Percentiles rank a stretch among this genome's conserved stretches.
These are phyloP conservation scores for Panaeolus papilionaceus DNA, from an alignment of 768 basidiomycete genomes.

Conservation along the genomic window DNA sequence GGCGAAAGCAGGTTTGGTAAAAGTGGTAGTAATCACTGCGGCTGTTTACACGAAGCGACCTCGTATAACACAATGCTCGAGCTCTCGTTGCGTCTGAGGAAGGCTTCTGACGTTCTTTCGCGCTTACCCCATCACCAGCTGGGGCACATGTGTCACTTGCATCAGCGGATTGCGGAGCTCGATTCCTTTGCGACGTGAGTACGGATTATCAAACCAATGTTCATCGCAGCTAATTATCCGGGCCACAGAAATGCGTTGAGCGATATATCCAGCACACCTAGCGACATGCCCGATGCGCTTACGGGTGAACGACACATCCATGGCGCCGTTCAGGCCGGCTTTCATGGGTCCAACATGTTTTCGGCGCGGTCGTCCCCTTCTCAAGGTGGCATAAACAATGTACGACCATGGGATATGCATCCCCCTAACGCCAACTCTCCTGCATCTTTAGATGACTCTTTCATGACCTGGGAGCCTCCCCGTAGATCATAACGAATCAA, in stretches of 20 bases:
- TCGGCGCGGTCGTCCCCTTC: constrained; percentile 23
- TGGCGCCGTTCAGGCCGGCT: constrained; percentile 11
- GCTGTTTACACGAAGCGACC: constrained; percentile 59
- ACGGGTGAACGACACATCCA: constrained; percentile 20
- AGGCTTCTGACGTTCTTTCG: constrained; percentile 59
- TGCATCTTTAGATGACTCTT: constrained; percentile 56
- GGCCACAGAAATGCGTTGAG: constrained; percentile 46
- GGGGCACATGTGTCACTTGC: constrained; percentile 42
- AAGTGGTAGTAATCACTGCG: constrained; percentile 49
- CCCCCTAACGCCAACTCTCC: constrained; percentile 34
- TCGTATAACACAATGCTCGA: constrained; percentile 68
- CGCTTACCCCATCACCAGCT: constrained; percentile 49
- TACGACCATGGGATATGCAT: constrained; percentile 40
- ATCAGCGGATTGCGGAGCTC: constrained; percentile 52
- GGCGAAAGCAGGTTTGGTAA: constrained; percentile 37
- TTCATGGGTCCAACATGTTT: constrained; percentile 24
- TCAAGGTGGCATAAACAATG: constrained; percentile 26
- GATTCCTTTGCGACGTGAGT: constrained; percentile 61
- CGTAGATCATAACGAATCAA: constrained; percentile 33
- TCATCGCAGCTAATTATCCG: constrained; percentile 17
- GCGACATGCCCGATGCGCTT: constrained; percentile 20
- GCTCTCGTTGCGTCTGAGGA: constrained; percentile 67
- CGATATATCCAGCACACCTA: constrained; percentile 39
- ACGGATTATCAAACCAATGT: neutral
- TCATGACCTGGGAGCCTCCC: constrained; percentile 68